A percentile compares a stretch with the other conserved stretches of the same genome.
phyloP scores from a whole-genome alignment of 2,329 filamentous ascomycete species.

The Botrytis sinoallii region DNA sequence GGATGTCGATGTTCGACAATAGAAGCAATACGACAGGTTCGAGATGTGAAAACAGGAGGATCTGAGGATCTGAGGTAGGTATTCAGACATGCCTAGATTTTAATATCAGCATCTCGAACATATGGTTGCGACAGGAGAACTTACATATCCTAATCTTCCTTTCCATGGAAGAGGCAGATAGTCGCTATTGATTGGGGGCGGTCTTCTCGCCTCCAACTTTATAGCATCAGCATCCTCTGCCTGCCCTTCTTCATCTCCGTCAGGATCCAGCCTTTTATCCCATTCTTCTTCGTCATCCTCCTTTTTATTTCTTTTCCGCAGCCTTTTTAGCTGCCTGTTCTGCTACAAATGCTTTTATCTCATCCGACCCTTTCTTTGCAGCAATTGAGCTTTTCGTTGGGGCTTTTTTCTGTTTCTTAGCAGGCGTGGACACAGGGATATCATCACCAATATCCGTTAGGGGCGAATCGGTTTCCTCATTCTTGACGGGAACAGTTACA shows the following conservation, averaged over 20 bases:
- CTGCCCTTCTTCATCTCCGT: conserved; percentile 32
- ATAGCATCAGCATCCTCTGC: conserved; percentile 34
- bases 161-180: conserved; percentile 87
- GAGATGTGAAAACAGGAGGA: conserved; percentile 83
- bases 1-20: conserved; percentile 88
- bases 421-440: conserved; percentile 14
- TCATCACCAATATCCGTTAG: conserved; percentile 25
- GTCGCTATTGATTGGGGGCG: conserved; percentile 77
- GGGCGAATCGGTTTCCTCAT: conserved; percentile 28
- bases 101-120: conserved; percentile 10
- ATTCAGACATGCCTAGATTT: conserved; percentile 73
- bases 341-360: conserved; percentile 36
- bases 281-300: conserved; percentile 32
- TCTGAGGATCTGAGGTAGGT: conserved; percentile 82
- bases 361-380: conserved; percentile 37
- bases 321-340: conserved; percentile 36
- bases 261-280: conserved; percentile 33
- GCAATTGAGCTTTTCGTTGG: conserved; percentile 36
- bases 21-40: conserved; percentile 86
- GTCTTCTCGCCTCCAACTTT: conserved; percentile 38
- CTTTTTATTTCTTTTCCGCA: conserved; percentile 30
- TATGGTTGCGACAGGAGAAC: conserved; percentile 32
- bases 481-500: conserved; percentile 16
- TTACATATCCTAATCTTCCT: conserved; percentile 82
- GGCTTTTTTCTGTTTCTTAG: conserved; percentile 33